Conservation (phyloP, 2,329 filamentous ascomycete species). For the Colletotrichum plurivorum region DNA sequence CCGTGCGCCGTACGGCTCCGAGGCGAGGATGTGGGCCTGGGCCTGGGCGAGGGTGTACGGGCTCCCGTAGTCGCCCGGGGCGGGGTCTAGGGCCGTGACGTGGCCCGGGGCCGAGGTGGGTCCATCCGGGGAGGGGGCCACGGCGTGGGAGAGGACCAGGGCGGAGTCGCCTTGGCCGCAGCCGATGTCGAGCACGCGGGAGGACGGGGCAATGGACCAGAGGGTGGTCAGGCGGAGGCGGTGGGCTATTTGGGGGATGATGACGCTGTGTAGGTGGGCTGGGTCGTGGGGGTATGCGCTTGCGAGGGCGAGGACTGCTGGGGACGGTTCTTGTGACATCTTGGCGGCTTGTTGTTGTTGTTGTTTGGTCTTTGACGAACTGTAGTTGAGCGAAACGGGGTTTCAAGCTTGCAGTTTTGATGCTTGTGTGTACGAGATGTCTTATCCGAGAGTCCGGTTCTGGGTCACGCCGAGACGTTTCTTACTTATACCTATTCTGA, state of each 20-base stretch:
- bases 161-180: slow-evolving; percentile 40
- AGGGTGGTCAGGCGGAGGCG: slow-evolving; percentile 33
- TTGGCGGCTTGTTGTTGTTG: neutral
- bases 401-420: neutral
- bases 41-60: slow-evolving; percentile 36
- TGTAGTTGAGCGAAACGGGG: neutral
- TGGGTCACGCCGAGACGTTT: no score
- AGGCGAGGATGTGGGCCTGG: slow-evolving; percentile 25
- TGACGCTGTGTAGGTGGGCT: slow-evolving; percentile 13
- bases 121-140: slow-evolving; percentile 1
- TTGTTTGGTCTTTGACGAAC: neutral
- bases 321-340: slow-evolving; percentile 25
- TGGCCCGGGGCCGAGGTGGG: slow-evolving; percentile 20
- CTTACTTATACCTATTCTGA: no score
- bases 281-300: slow-evolving; percentile 29
- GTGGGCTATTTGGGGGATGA: slow-evolving; percentile 37
- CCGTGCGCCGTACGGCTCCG: slow-evolving; percentile 1
- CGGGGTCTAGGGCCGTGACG: slow-evolving; percentile 35
- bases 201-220: slow-evolving; percentile 35
- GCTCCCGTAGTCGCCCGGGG: slow-evolving; percentile 31
- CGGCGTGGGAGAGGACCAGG: slow-evolving; percentile 32
- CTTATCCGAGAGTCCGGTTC: no score
- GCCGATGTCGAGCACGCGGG: slow-evolving; percentile 38
- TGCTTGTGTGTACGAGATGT: neutral
- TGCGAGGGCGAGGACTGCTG: slow-evolving; percentile 19